Percentiles rank a stretch among this genome's conserved stretches.
These are phyloP conservation scores for Suillus weaverae DNA, from an alignment of 768 basidiomycete genomes.

Conservation along the genomic window DNA sequence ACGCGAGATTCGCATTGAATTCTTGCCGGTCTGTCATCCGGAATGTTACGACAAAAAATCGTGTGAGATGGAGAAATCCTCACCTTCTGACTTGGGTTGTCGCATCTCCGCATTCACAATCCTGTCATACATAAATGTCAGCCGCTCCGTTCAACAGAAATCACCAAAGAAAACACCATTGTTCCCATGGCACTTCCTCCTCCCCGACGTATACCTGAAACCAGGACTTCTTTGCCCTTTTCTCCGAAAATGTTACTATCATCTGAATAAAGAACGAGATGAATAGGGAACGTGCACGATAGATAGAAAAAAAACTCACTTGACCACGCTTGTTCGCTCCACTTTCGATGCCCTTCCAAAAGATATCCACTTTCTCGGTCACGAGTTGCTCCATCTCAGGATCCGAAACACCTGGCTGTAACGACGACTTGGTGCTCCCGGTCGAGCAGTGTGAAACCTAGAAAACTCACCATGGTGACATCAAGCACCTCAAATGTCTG, in stretches of 20 bases:
- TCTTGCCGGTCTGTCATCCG: slow-evolving; percentile 42
- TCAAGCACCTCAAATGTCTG: slow-evolving; percentile 78
- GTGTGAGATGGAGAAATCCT: not conserved
- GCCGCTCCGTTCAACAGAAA: not conserved
- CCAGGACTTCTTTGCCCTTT: slow-evolving; percentile 76
- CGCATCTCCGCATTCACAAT: slow-evolving; percentile 77
- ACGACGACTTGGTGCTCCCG: not conserved
- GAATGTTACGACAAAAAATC: not conserved
- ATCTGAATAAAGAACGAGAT: slow-evolving; percentile 39
- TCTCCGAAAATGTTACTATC: slow-evolving; percentile 73
- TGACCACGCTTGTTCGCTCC: slow-evolving; percentile 65
- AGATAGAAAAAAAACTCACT: slow-evolving; percentile 35
- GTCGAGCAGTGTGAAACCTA: not conserved
- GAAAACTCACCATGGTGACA: slow-evolving; percentile 71
- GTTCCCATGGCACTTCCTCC: slow-evolving; percentile 87
- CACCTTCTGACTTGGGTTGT: slow-evolving; percentile 71
- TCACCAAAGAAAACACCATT: slow-evolving; percentile 52
- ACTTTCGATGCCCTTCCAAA: slow-evolving; percentile 77
- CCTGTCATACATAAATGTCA: slow-evolving; percentile 40
- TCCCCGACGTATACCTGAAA: slow-evolving; percentile 69
- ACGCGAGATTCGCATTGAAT: slow-evolving; percentile 58
- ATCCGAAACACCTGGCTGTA: slow-evolving; percentile 77
- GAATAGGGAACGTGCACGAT: not conserved
- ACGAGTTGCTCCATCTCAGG: slow-evolving; percentile 69
- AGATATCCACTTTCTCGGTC: slow-evolving; percentile 72